Base-by-base conservation (phyloP, 352 stramenopile species). In the Phytophthora meadii region DNA sequence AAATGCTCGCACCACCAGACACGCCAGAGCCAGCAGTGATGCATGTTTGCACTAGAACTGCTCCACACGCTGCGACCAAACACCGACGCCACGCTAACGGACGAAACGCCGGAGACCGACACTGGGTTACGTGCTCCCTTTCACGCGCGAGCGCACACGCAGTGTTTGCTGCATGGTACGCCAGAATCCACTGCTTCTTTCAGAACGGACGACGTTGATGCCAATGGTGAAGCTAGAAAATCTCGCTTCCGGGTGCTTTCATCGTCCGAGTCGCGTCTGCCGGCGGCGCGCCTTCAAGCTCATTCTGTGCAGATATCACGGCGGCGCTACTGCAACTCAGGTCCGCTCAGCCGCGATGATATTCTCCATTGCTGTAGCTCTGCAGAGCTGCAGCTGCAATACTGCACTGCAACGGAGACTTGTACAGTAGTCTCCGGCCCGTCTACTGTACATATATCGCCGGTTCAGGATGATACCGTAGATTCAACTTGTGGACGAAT, bases 111-210 rank as follows among this genome's bases (percentile, higher is more conserved):
- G 15, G 5, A 49, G 52, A 24, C 12, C 22, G 37, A 37, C 37
- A 42, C 36, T 17, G 28, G 28, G 28, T 34, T 34, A 34, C 28
- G 32, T 22, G 37, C 37, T 57, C 17, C 4, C 28, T n/a, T 32
- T 30, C 40, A 41, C 17, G 3, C 15, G 27, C 50, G 25, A 55
- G 12, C 44, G 8, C 25, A 56, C 45, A 54, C 42, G 10, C 28
- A 36, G 17, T 22, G 22, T 44, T 40, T 17, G 27, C 30, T 36
- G 4, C 49, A 54, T 36, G 30, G 37, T 32, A 68, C 57, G 64
- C 46, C 65, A 72, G 65, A 68, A 68, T 64, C 52, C 51, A 59
- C 28, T n/a, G 46, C 17, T 45, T 50, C 48, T 54, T 61, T 55
- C 55, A 49, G 56, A 54, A 50, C 41, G 39, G 47, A 30, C 54